Evolutionary conservation across 2,329 filamentous ascomycete species (phyloP), one percentile per base, ranked within the genome.

Genomic region (Hypocreales sp.): DNA sequence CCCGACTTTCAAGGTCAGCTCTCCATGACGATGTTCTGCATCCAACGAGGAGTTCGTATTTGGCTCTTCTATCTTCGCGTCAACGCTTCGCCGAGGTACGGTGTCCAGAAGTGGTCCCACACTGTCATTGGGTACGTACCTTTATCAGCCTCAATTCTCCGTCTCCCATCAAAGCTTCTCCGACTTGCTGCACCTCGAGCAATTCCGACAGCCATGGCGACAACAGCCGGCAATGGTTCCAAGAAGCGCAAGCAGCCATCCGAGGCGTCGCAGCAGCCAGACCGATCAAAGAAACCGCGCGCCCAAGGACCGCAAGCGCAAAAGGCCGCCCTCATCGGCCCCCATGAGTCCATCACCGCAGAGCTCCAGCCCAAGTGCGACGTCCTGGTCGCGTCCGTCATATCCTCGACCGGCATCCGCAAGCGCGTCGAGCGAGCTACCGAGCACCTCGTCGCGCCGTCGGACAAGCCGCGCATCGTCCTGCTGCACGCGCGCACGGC

Each of bases 341-440:
- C 61, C 14, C 52, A 61, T 41, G 55, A 56, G 31, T 40, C 51
- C 8, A 40, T 64, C n/a, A 42, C 63, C 30, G 39, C 45, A 15
- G 51, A 59, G 27, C 53, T 72, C 12, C 45, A 46, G 13, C 35
- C 50, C 4, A 60, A 57, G 28, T 63, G 64, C 46, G 53, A 66
- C 25, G 45, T 74, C 27, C 59, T 63, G 19, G 40, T 59, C 1
- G 53, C 64, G 28, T 69, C 62, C 13, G 59, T 76, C 24, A 61
- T 74, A 21, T 68, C 70, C 3, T 72, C 70, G 2, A 63, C 70
- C 5, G 59, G 64, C 40, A 75, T 79, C 33, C 54, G 55, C 33
- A 67, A 66, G 40, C 64, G 67, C 31, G 58, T 71, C 31, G 44
- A 45, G 14, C 50, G 56, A 16, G 46, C 60, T 21, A 43, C 60